These are phyloP conservation scores for Leccinum laetum DNA, from an alignment of 1,284 basidiomycete species.

Conservation along the genomic window DNA sequence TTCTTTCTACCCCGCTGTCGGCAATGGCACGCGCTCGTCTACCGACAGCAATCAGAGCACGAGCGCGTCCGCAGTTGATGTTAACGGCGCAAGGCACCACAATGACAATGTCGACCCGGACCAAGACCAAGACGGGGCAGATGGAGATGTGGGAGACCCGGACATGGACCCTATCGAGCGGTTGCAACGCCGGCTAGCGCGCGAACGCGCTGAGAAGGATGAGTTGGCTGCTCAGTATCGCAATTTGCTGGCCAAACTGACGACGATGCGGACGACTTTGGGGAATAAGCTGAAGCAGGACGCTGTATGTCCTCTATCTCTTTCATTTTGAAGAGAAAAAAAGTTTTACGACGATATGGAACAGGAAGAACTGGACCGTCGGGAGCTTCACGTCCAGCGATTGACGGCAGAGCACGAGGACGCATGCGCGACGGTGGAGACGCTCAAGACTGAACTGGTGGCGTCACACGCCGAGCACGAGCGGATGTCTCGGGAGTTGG, in stretches of 20 bases:
- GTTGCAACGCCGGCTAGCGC: slow-evolving; percentile 58
- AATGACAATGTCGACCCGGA: slow-evolving; percentile 13
- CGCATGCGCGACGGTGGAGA: slow-evolving; percentile 66
- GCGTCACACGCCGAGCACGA: slow-evolving; percentile 74
- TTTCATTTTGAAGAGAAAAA: neutral
- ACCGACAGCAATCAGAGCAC: slow-evolving; percentile 28
- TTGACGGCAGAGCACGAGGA: slow-evolving; percentile 78
- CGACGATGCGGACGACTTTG: slow-evolving; percentile 90
- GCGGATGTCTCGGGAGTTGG: slow-evolving; percentile 68
- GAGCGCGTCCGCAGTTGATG: neutral
- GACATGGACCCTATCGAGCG: slow-evolving; percentile 47
- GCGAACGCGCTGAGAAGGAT: slow-evolving; percentile 82
- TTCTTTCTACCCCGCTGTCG: slow-evolving; percentile 23
- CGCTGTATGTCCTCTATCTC: slow-evolving; percentile 65
- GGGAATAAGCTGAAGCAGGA: slow-evolving; percentile 96
- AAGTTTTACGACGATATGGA: neutral
- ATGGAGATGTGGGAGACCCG: neutral
- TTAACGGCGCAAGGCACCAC: slow-evolving; percentile 15
- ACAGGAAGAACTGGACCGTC: slow-evolving; percentile 94
- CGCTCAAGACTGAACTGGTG: slow-evolving; percentile 78
- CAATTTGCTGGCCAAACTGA: slow-evolving; percentile 85
- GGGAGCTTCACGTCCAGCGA: slow-evolving; percentile 79
- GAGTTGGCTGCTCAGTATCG: slow-evolving; percentile 83
- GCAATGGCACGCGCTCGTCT: slow-evolving; percentile 24
- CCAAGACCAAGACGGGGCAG: slow-evolving; percentile 12